A percentile compares a stretch with the other conserved stretches of the same genome.
phyloP scores from a whole-genome alignment of 2,329 filamentous ascomycete genomes.

The Sclerotinia nivalis region DNA sequence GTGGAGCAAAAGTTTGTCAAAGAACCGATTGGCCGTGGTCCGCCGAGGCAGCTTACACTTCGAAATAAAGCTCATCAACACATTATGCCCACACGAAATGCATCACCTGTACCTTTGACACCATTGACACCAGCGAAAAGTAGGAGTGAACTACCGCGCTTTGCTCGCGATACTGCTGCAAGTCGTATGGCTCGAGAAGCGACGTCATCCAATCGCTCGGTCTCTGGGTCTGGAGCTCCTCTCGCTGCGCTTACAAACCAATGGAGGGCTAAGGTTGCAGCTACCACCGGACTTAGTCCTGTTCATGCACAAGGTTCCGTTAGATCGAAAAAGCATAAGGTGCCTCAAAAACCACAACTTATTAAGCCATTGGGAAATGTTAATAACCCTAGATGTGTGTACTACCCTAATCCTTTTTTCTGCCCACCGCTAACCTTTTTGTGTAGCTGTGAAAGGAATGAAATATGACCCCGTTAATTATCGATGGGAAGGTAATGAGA shows the following conservation, averaged over 20 bases:
- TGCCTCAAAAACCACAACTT: constrained; percentile 75
- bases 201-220: constrained; percentile 59
- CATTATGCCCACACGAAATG: constrained; percentile 54
- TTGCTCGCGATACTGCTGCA: constrained; percentile 65
- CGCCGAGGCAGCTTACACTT: constrained; percentile 59
- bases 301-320: constrained; percentile 49
- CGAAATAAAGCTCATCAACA: constrained; percentile 60
- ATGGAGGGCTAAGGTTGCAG: constrained; percentile 42
- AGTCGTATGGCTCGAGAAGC: constrained; percentile 66
- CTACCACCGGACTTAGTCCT: constrained; percentile 47
- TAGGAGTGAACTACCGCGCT: constrained; percentile 57
- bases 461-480: constrained; percentile 85
- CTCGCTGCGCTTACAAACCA: constrained; percentile 50
- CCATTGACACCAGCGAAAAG: constrained; percentile 49
- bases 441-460: constrained; percentile 86
- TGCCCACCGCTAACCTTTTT: background rate
- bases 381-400: constrained; percentile 78
- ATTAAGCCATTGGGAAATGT: constrained; percentile 80
- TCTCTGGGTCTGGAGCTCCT: constrained; percentile 50
- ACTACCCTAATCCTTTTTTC: constrained; percentile 3
- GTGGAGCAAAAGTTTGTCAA: constrained; percentile 82
- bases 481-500: constrained; percentile 96
- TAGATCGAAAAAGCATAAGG: constrained; percentile 57
- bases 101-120: constrained; percentile 56
- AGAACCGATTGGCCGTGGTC: constrained; percentile 69